A percentile compares a stretch with the other conserved stretches of the same genome.
Conservation (phyloP, 1,139 yeast species). For the Zygosaccharomyces sapae region DNA sequence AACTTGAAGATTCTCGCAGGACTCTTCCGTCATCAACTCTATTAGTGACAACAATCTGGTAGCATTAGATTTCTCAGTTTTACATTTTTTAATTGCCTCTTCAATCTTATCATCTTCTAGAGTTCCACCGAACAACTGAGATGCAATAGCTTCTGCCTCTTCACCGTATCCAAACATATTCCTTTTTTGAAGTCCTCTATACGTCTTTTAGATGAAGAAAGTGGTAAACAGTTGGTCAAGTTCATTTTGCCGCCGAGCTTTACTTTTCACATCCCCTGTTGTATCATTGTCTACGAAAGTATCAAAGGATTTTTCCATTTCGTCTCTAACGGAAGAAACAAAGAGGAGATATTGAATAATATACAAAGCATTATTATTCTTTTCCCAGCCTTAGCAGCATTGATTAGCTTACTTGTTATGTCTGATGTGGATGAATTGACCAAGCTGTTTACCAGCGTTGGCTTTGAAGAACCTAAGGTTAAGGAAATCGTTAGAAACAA, state of each 20-base stretch:
- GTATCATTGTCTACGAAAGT: neutral
- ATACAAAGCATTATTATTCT: neutral
- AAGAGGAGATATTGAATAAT: neutral
- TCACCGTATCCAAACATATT: neutral
- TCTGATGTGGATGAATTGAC: slow-evolving; percentile 42
- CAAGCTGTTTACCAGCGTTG: slow-evolving; percentile 52
- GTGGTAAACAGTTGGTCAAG: neutral
- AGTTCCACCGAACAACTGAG: slow-evolving; percentile 5
- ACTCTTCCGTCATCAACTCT: slow-evolving; percentile 1
- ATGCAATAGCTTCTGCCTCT: neutral
- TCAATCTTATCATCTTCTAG: slow-evolving; percentile 3
- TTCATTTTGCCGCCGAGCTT: slow-evolving; percentile 1
- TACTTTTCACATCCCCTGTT: slow-evolving; percentile 1
- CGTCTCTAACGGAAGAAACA: neutral
- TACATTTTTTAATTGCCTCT: slow-evolving; percentile 2
- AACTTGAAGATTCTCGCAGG: slow-evolving; percentile 4
- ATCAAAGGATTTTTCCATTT: neutral
- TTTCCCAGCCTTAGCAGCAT: neutral
- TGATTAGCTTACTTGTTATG: slow-evolving; percentile 12
- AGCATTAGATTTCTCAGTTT: slow-evolving; percentile 4
- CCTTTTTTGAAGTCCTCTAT: neutral
- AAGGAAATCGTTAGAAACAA: slow-evolving; percentile 78
- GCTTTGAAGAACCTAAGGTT: slow-evolving; percentile 66
- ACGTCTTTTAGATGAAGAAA: neutral
- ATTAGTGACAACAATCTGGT: slow-evolving; percentile 7